These are phyloP conservation scores for Daucus carota DNA, from an alignment of 129 eudicot genomes.

Conservation along the genomic window DNA sequence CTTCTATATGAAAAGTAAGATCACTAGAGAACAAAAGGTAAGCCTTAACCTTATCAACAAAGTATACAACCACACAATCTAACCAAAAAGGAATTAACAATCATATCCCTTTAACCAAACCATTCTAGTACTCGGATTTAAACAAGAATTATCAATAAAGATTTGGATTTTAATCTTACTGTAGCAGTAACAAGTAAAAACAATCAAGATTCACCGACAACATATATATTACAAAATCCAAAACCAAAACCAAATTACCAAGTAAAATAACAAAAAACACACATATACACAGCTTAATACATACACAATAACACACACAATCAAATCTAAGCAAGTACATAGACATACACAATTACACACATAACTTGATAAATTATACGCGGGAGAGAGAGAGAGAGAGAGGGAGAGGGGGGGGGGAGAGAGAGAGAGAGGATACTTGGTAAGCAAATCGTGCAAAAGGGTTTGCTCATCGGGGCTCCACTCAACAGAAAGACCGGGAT, in stretches of 20 bases:
- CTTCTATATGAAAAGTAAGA: neutral
- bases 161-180: neutral
- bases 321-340: neutral
- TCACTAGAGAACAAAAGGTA: neutral
- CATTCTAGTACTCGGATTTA: neutral
- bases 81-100: neutral
- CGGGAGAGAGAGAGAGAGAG: neutral
- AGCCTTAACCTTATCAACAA: neutral
- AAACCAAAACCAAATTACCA: neutral
- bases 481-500: slow-evolving; percentile 62
- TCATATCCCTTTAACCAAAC: neutral
- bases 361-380: no score
- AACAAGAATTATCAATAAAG: neutral
- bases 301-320: neutral
- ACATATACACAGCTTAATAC: neutral
- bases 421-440: slow-evolving; percentile 24
- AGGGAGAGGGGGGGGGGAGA: neutral
- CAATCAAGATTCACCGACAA: neutral
- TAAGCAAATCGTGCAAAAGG: slow-evolving; percentile 50
- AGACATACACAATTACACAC: no score
- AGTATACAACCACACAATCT: neutral
- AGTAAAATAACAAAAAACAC: neutral
- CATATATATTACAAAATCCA: no score
- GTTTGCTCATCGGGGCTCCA: slow-evolving; percentile 84
- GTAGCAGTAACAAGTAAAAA: neutral